Evolutionary conservation across 164 flowering plant species (phyloP), one percentile per base, ranked within the genome.

Genomic region (Pachysandra terminalis): DNA sequence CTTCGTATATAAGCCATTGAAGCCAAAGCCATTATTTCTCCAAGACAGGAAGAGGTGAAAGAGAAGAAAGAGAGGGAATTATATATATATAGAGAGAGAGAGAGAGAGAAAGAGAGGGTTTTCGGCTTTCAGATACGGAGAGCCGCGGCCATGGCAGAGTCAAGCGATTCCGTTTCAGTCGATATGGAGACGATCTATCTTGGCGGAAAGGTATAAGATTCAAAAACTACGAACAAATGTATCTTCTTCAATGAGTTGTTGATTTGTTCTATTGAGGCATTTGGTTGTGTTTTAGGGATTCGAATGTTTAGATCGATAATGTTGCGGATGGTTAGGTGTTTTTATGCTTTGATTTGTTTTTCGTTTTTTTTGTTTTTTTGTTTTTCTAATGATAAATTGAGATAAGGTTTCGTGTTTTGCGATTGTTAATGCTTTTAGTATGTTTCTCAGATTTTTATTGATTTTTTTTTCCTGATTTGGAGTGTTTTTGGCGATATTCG

Each of bases 151-250:
- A 88, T 86, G 92, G 82, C 71, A 3, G 89, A 83, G 10, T 85
- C 89, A 0, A 83, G 74, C 65, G 88, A 82, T 66, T 81, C 85
- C 65, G 85, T 89, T 74, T 81, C 91, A 35, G 66, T 91, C 35
- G 88, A 89, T 67, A 79, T 86, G 80, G 97, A 89, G 69, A 86
- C 81, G 70, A 85, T 86, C 82, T 85, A 83, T 73, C 92, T 89
- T 25, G 87, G 90, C 49, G 94, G 97, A 74, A 82, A 91, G 91
- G 97, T 89, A n/a, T n/a, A 32, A 40, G 70, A 1, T 61, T 45
- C 51, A 45, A 45, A 45, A 15, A 45, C 4, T 15, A 13, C 37
- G 51, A 45, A 45, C 17, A 15, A 10, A 10, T 53, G 51, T 45
- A 10, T 45, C 17, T 45, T 12, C 17, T 45, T 45, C 9, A 10